These are phyloP conservation scores for Poa annua DNA, from an alignment of 176 grass and related monocot species.

Conservation along the genomic window DNA sequence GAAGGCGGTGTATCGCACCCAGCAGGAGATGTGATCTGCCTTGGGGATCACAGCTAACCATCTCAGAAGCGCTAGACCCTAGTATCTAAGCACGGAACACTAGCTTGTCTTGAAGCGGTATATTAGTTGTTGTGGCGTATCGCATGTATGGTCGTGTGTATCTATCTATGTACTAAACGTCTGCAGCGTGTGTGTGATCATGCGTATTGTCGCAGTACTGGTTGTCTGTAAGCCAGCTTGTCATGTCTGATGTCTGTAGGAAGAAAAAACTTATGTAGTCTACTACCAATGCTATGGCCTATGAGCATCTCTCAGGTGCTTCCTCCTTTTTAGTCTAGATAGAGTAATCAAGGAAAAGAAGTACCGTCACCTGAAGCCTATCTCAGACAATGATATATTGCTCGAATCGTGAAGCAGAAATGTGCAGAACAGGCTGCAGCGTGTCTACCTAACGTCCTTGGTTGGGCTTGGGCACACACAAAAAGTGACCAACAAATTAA, in stretches of 20 bases:
- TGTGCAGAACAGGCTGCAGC: background rate
- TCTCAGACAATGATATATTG: background rate
- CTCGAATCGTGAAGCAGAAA: background rate
- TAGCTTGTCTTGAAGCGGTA: slow-evolving; percentile 30
- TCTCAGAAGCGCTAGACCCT: slow-evolving; percentile 13
- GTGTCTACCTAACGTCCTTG: no score
- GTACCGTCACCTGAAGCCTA: background rate
- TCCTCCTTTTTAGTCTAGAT: no score
- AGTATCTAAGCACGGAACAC: slow-evolving; percentile 6
- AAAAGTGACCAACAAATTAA: background rate
- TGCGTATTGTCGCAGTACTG: background rate
- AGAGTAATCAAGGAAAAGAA: background rate
- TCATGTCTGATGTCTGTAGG: slow-evolving; percentile 23
- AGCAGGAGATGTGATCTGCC: slow-evolving; percentile 42
- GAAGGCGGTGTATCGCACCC: slow-evolving; percentile 73
- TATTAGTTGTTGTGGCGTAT: slow-evolving; percentile 32
- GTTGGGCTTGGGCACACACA: background rate
- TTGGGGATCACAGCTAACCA: slow-evolving; percentile 40
- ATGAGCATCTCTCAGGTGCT: background rate
- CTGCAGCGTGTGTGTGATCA: slow-evolving; percentile 22
- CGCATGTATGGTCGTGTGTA: slow-evolving; percentile 10
- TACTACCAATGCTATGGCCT: background rate
- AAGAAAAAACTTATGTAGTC: background rate
- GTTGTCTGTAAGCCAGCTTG: background rate
- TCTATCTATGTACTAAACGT: background rate